Percentiles rank a stretch among this genome's conserved stretches.
These are phyloP conservation scores for Paraconiothyrium sp. DNA, from an alignment of 2,329 filamentous ascomycete species.

Conservation along the genomic window DNA sequence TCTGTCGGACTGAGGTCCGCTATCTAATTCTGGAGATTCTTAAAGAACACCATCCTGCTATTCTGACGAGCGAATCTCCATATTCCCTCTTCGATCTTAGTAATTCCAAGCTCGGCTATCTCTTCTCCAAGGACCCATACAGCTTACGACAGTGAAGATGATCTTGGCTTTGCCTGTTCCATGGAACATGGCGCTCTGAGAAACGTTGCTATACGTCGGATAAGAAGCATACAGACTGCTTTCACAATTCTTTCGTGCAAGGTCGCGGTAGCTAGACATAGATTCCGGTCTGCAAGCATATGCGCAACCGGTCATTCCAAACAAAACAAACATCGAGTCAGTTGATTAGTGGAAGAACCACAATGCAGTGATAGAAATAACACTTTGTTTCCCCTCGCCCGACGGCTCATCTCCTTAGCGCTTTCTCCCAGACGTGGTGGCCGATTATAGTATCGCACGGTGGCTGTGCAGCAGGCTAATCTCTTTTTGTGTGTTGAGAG, in stretches of 20 bases:
- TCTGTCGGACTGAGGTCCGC: slow-evolving; percentile 3
- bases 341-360: not conserved
- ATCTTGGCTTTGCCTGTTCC: not conserved
- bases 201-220: not conserved
- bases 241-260: not conserved
- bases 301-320: not conserved
- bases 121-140: not conserved
- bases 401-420: slow-evolving; percentile 8
- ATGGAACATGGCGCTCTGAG: not conserved
- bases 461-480: slow-evolving; percentile 9
- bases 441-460: slow-evolving; percentile 10
- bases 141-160: not conserved
- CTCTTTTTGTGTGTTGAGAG: not conserved
- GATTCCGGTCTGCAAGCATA: not conserved
- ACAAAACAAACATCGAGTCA: not conserved
- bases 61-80: slow-evolving; percentile 1
- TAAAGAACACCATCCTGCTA: not conserved
- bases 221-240: not conserved
- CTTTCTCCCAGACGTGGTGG: not conserved
- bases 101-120: slow-evolving; percentile 1
- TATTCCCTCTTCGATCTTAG: slow-evolving; percentile 1
- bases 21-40: slow-evolving; percentile 8
- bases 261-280: not conserved
- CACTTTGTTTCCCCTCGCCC: not conserved
- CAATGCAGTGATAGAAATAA: not conserved